These are phyloP conservation scores for Malus orientalis DNA, from an alignment of 306 rosid species.

Conservation along the genomic window DNA sequence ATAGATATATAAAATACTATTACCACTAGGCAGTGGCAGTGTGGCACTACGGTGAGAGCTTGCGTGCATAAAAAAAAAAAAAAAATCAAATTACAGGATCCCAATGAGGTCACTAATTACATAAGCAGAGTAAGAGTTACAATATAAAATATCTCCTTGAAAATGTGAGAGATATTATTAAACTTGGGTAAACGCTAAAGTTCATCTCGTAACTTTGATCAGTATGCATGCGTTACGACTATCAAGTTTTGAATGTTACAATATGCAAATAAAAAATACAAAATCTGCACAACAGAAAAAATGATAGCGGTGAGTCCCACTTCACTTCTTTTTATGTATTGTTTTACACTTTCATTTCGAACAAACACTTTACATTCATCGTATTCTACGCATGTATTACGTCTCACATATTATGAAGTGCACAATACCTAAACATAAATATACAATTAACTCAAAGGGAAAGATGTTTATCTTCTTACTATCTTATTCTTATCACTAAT, in stretches of 20 bases:
- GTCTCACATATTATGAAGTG: accelerated
- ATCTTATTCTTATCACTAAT: background rate
- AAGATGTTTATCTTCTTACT: background rate
- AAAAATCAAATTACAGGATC: too few relatives aligned
- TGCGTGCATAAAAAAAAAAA: too few relatives aligned
- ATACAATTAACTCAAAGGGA: background rate
- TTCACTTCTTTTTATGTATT: background rate
- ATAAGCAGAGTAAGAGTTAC: background rate
- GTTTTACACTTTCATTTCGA: background rate
- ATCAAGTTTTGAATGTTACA: background rate
- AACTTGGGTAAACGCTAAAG: background rate
- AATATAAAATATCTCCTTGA: background rate
- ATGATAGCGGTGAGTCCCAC: background rate
- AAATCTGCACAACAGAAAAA: background rate
- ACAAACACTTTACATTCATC: too few relatives aligned
- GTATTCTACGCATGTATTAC: background rate
- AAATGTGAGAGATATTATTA: too few relatives aligned
- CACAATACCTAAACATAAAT: background rate
- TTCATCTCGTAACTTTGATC: background rate
- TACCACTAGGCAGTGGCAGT: too few relatives aligned
- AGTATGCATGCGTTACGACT: background rate
- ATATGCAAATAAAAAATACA: background rate
- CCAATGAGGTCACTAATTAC: too few relatives aligned
- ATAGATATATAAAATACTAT: too few relatives aligned
- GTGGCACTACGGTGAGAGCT: too few relatives aligned